A percentile compares a stretch with the other conserved stretches of the same genome.
These are phyloP conservation scores for Diaporthe sp. DNA, from an alignment of 2,329 filamentous ascomycete species.

Conservation along the genomic window DNA sequence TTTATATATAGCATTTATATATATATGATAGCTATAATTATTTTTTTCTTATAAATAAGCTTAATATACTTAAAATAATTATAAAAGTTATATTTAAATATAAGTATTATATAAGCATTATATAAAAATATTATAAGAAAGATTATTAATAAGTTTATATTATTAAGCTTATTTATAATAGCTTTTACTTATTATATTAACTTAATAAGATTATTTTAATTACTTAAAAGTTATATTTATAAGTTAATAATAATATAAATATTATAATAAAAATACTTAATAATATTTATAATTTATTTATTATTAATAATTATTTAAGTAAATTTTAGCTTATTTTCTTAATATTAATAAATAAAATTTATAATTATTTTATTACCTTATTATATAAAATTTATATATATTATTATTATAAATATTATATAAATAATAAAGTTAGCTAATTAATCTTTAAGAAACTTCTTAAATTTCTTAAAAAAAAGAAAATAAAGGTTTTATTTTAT, in stretches of 20 bases:
- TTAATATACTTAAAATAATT: background rate
- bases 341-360: background rate
- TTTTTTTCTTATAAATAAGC: background rate
- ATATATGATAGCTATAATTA: background rate
- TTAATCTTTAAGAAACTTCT: background rate
- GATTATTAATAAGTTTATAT: too few species aligned
- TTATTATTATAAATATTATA: background rate
- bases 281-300: background rate
- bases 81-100: background rate
- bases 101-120: background rate
- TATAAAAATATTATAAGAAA: background rate
- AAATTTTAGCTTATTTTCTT: background rate
- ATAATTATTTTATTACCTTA: background rate
- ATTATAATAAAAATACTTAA: background rate
- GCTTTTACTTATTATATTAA: background rate
- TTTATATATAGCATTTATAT: background rate
- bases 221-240: background rate
- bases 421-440: background rate
- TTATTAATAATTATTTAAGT: background rate
- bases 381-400: background rate
- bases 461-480: background rate
- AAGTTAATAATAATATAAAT: background rate
- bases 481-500: background rate
- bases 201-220: background rate
- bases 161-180: background rate